These are phyloP conservation scores for Plenodomus biglobosus DNA, from an alignment of 2,329 filamentous ascomycete genomes.

Conservation along the genomic window DNA sequence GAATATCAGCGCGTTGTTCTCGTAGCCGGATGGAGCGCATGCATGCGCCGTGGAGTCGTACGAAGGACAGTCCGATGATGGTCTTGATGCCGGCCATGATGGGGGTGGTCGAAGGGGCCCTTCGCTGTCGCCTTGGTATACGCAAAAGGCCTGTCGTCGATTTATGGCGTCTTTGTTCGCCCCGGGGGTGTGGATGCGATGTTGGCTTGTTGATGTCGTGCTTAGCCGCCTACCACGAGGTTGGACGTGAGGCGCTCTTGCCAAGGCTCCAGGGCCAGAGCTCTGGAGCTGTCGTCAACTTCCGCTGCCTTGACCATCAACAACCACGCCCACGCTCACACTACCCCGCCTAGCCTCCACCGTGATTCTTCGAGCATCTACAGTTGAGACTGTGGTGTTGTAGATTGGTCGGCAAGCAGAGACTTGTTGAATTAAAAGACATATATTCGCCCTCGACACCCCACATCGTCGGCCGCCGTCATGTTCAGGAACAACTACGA, in stretches of 20 bases:
- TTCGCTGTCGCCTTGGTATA: not conserved
- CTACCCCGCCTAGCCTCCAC: slow-evolving; percentile 5
- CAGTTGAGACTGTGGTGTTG: not conserved
- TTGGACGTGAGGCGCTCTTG: slow-evolving; percentile 15
- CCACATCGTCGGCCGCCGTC: slow-evolving; percentile 45
- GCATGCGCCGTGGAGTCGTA: slow-evolving; percentile 49
- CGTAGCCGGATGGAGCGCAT: slow-evolving; percentile 5
- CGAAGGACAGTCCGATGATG: slow-evolving; percentile 98
- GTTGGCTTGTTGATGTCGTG: slow-evolving; percentile 5
- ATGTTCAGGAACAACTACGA: slow-evolving; percentile 99
- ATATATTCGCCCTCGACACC: slow-evolving; percentile 3
- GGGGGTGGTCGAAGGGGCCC: not conserved
- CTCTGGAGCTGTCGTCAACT: slow-evolving; percentile 30
- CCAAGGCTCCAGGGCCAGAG: slow-evolving; percentile 14
- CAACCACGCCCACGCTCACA: slow-evolving; percentile 11
- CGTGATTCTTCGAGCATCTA: not conserved
- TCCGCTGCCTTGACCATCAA: slow-evolving; percentile 28
- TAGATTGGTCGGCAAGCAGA: not conserved
- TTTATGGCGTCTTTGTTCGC: not conserved
- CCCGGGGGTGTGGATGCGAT: not conserved
- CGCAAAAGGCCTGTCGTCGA: not conserved
- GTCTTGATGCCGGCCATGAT: slow-evolving; percentile 91
- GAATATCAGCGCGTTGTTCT: slow-evolving; percentile 4
- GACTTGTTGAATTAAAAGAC: slow-evolving; percentile 1
- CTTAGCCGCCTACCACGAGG: slow-evolving; percentile 11